Conservation (phyloP, 805 yeast genomes). For the Helenozyma baotianmanensis region DNA sequence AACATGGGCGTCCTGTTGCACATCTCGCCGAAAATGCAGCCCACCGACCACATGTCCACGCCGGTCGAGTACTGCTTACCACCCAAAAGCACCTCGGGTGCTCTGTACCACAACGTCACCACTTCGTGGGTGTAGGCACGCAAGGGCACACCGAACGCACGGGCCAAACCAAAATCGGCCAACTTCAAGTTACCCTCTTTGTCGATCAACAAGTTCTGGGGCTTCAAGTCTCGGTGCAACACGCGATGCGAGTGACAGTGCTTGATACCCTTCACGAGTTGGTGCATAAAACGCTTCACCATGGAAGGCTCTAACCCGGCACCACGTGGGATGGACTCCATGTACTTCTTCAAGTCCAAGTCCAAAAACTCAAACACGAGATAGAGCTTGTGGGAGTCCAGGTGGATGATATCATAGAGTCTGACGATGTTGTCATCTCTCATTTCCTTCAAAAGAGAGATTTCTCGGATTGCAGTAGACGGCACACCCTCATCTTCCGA, state of each 20-base stretch:
- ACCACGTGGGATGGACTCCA: constrained; percentile 92
- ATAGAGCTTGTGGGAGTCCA: constrained; percentile 87
- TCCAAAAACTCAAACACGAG: constrained; percentile 92
- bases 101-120: constrained; percentile 95
- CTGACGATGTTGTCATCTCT: constrained; percentile 91
- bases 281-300: constrained; percentile 92
- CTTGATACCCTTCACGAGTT: constrained; percentile 82
- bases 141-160: constrained; percentile 96
- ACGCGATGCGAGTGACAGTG: constrained; percentile 95
- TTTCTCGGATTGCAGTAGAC: constrained; percentile 95
- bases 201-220: constrained; percentile 90
- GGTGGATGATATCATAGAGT: constrained; percentile 89
- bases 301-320: constrained; percentile 84
- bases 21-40: constrained; percentile 98
- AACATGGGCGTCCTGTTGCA: constrained; percentile 90
- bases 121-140: constrained; percentile 97
- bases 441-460: constrained; percentile 88
- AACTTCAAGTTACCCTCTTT: constrained; percentile 81
- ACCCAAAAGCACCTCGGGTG: constrained; percentile 93
- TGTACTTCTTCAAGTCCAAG: constrained; percentile 90
- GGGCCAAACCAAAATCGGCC: constrained; percentile 84
- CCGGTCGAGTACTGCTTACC: constrained; percentile 97
- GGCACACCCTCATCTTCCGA: constrained; percentile 99
- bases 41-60: constrained; percentile 98
- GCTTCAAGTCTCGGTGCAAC: constrained; percentile 92